Conservation (phyloP, 345 rosid genomes). For the Eucalyptus regnans region DNA sequence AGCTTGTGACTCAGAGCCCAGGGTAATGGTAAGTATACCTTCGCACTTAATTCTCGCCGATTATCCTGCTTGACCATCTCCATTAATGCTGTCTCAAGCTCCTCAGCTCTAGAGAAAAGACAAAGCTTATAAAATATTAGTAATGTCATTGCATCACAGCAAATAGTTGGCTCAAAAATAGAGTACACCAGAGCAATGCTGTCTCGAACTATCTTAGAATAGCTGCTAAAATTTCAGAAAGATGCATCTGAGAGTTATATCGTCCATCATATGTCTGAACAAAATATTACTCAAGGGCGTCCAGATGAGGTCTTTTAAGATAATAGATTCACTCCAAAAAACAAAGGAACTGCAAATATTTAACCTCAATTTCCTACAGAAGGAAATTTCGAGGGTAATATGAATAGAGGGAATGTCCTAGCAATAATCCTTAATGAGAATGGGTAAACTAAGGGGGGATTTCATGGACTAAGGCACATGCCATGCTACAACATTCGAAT, state of each 20-base stretch:
- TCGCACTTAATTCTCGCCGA: constrained; percentile 87
- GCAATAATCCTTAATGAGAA: background rate
- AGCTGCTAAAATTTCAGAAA: background rate
- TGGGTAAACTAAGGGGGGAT: background rate
- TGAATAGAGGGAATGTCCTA: background rate
- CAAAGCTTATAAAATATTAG: background rate
- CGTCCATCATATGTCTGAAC: background rate
- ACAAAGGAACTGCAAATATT: background rate
- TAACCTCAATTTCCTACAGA: background rate
- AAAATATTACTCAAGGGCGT: background rate
- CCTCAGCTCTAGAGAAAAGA: constrained; percentile 70
- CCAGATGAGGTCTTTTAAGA: background rate
- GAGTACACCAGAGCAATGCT: background rate
- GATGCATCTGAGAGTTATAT: background rate
- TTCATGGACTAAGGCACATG: background rate
- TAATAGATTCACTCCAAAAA: background rate
- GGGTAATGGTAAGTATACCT: constrained; percentile 25
- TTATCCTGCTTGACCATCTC: constrained; percentile 99
- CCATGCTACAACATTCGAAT: background rate
- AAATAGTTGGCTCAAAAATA: background rate
- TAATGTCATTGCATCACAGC: background rate
- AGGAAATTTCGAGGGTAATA: background rate
- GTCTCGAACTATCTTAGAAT: background rate
- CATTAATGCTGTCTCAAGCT: constrained; percentile 98
- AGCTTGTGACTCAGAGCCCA: background rate